phyloP scores from a whole-genome alignment of 352 stramenopile species.

The Globisporangium radiosum region DNA sequence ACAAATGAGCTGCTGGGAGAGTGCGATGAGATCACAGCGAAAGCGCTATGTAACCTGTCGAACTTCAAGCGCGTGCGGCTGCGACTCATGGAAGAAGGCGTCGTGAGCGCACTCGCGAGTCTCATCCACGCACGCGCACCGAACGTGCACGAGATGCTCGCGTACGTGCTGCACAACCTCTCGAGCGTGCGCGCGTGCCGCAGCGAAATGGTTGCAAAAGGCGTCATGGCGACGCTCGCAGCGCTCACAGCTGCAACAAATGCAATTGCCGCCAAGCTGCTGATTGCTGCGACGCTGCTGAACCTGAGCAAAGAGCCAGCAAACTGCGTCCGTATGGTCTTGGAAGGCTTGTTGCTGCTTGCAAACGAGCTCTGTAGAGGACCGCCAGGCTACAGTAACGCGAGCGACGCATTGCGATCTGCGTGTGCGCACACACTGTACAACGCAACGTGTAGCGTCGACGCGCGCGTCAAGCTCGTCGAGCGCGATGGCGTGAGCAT shows the following conservation, averaged over 20 bases:
- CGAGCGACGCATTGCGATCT: slow-evolving; percentile 22
- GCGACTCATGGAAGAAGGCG: slow-evolving; percentile 86
- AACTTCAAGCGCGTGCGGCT: slow-evolving; percentile 79
- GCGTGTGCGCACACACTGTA: slow-evolving; percentile 60
- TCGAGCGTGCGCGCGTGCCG: slow-evolving; percentile 50
- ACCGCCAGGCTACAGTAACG: slow-evolving; percentile 1
- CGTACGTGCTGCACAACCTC: slow-evolving; percentile 71
- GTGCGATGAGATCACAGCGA: slow-evolving; percentile 51
- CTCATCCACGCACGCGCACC: slow-evolving; percentile 44
- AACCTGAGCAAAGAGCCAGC: slow-evolving; percentile 67
- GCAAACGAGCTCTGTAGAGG: slow-evolving; percentile 45
- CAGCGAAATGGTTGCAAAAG: slow-evolving; percentile 68
- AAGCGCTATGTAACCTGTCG: slow-evolving; percentile 85
- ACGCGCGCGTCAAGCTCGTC: slow-evolving; percentile 56
- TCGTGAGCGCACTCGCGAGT: slow-evolving; percentile 61
- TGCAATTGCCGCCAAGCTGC: slow-evolving; percentile 28
- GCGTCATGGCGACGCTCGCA: slow-evolving; percentile 45
- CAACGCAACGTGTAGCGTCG: slow-evolving; percentile 68
- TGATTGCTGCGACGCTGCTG: slow-evolving; percentile 56
- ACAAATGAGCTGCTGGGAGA: slow-evolving; percentile 9
- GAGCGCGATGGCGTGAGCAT: slow-evolving; percentile 56
- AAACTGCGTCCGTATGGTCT: slow-evolving; percentile 68
- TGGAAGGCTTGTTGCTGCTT: slow-evolving; percentile 56
- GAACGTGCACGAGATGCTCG: slow-evolving; percentile 50
- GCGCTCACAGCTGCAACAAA: slow-evolving; percentile 32